Base-by-base conservation (phyloP, 768 basidiomycete species). In the Hypholoma sublateritium region DNA sequence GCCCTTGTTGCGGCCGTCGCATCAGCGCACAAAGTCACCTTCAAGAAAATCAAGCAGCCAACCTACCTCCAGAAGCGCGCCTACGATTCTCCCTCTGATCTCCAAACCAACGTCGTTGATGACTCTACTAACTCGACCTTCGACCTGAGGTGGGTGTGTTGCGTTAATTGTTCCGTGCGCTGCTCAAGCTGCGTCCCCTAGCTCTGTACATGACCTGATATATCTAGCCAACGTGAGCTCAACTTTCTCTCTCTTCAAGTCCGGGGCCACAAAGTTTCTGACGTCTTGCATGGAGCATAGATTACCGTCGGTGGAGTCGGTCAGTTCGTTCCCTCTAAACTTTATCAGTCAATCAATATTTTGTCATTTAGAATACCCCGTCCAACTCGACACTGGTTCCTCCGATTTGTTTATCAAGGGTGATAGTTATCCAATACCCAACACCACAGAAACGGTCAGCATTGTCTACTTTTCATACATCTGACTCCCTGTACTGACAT, bases 321-420 rank as follows among this genome's bases (percentile, higher is more conserved):
- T 91, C 48, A 60, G 82, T 72, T 19, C n/a, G 41, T 21, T 35
- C 9, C 36, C 17, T 25, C 51, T 17, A n/a, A 25, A 7, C 25
- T 28, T 11, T 22, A 44, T 43, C 22, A 17, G 35, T 39, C 24
- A 34, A 51, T 50, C 21, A 28, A 50, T 25, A 42, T 60, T 54
- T 59, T 58, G 14, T 24, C 45, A 36, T 46, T 1, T 59, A 93
- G 91, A 77, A 14, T 90, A 87, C 69, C 72, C 80, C 48, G 82
- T 92, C 13, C 92, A 94, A 69, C 74, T 94, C 47, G 92, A 94
- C 71, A 92, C 91, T 1, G 92, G 92, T 59, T 93, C 91, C 9
- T 88, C 83, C 60, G 92, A 94, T 71, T 78, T 94, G 28, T 93
- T 91, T 85, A 78, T 90, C 50, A 73, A 81, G 59, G 79, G 80